Evolutionary conservation across 495 filamentous ascomycete genomes (phyloP), one percentile per base, ranked within the genome.

Genomic region (Cudoniella acicularis): DNA sequence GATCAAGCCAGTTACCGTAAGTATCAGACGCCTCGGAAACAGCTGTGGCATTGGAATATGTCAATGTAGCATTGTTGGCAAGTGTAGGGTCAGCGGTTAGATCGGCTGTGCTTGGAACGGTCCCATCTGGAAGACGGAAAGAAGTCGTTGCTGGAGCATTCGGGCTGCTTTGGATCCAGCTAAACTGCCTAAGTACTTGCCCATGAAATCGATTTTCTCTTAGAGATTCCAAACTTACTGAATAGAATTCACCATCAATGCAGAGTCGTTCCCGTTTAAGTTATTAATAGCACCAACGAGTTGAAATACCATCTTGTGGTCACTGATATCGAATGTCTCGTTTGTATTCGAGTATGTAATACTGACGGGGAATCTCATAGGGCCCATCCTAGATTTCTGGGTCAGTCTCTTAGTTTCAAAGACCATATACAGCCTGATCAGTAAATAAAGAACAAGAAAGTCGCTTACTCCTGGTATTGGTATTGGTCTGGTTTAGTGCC

Each of bases 181-280:
- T 47, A 47, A n/a, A n/a, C n/a, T n/a, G n/a, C n/a, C n/a, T n/a
- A n/a, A n/a, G n/a, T n/a, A n/a, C n/a, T n/a, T n/a, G n/a, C n/a
- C n/a, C n/a, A n/a, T n/a, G n/a, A n/a, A n/a, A n/a, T n/a, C n/a
- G n/a, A n/a, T n/a, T n/a, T n/a, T n/a, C n/a, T n/a, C n/a, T n/a
- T 89, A 82, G 26, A 82, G 69, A 4, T 36, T 36, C n/a, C 6
- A 36, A 36, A 36, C 30, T 77, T 81, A 89, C 0, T 78, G 78
- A 41, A 88, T 87, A 59, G 89, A 90, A 48, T 87, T 80, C 36
- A 90, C 81, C 36, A 72, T 72, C 3, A 83, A 73, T 20, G 79
- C 75, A 11, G 77, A 72, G 48, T 77, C 54, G 56, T 79, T 56
- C 4, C 64, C 67, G 67, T 88, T 87, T 61, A 85, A 70, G 47